These are phyloP conservation scores for Solanum piurae DNA, from an alignment of 257 asterid genomes.

Conservation along the genomic window DNA sequence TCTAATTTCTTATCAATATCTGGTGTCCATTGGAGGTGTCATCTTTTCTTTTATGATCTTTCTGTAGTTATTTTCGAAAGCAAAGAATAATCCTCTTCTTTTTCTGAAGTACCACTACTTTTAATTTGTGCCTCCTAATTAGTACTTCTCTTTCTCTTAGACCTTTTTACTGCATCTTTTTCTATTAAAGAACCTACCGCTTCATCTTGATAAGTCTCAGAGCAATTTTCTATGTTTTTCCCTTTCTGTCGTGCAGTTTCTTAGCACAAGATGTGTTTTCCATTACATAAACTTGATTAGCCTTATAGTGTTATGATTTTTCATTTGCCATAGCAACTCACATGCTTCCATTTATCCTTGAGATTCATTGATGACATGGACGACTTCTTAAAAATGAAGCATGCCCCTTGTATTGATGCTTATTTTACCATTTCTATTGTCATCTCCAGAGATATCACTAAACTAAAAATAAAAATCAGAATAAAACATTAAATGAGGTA, in stretches of 20 bases:
- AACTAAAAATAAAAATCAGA: not conserved
- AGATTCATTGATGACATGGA: slow-evolving; percentile 19
- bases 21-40: not conserved
- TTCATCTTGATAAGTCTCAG: no score
- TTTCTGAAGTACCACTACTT: not conserved
- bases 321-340: not conserved
- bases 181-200: no score
- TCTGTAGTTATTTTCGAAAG: not conserved
- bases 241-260: no score
- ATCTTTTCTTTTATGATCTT: not conserved
- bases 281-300: not conserved
- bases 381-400: slow-evolving; percentile 21
- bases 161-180: no score
- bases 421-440: slow-evolving; percentile 12
- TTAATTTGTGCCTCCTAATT: not conserved
- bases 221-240: no score
- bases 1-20: not conserved
- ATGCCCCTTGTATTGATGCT: slow-evolving; percentile 26
- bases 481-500: not conserved
- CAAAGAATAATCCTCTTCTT: not conserved
- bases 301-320: not conserved
- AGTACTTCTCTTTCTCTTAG: not conserved
- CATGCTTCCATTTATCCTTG: slow-evolving; percentile 28
- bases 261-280: not conserved
- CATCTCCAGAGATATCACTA: slow-evolving; percentile 18